Base-by-base conservation (phyloP, 192 early-diverging fungal species). In the Rhizoclosmatium sp. region DNA sequence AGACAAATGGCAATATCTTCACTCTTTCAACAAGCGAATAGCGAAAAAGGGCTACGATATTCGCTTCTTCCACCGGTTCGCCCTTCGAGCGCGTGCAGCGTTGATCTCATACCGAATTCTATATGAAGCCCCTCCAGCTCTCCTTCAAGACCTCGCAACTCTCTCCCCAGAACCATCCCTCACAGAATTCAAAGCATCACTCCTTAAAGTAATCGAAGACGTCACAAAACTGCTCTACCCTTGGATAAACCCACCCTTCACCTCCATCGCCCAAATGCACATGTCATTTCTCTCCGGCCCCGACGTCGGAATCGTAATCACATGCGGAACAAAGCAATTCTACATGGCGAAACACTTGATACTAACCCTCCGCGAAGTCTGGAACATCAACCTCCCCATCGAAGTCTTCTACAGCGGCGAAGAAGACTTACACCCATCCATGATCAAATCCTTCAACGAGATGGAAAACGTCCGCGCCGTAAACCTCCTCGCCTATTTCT, bases 21-120 rank as follows among this genome's bases (percentile, higher is more conserved):
- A 68, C 21, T 62, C 60, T 62, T 19, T 21, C 7, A 7, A 4
- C 4, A 62, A 62, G 21, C 39, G 60, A 19, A 40, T 40, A 19
- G 14, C 39, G 7, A 21, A 7, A 9, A 19, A 21, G 10, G 21
- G 21, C 7, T 62, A 62, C 39, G 60, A 19, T 19, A 62, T 40
- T 21, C 10, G 21, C 4, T 21, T 21, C 23, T 58, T 75, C n/a
- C 23, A 41, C 72, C n/a, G 61, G 45, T 41, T 80, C 10, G 78
- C 71, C 7, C 70, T 69, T 19, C 56, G 71, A 3, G 71, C 59
- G 3, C 78, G 71, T 7, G 62, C 60, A 3, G 16, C 16, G 4
- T 73, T 66, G 42, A 80, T 73, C 31, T 14, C 70, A 12, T 80
- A 73, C 39, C 21, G 40, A 3, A 21, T 74, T n/a, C 64, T 73